A percentile compares a stretch with the other conserved stretches of the same genome.
phyloP scores from a whole-genome alignment of 2,329 filamentous ascomycete genomes.

The Lasiodiplodia gonubiensis region DNA sequence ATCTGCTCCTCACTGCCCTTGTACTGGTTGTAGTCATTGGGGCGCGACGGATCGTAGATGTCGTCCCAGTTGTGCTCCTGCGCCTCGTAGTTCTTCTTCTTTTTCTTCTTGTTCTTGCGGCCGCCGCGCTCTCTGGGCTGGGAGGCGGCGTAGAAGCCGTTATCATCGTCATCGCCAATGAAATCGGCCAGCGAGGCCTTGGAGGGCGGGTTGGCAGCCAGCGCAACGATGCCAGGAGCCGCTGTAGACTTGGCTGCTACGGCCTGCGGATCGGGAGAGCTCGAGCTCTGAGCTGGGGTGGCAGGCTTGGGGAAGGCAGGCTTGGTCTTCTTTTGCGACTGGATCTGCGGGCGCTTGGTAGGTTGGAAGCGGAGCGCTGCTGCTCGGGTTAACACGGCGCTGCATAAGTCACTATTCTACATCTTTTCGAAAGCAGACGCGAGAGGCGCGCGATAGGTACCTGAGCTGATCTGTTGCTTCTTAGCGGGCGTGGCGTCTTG shows the following conservation, averaged over 20 bases:
- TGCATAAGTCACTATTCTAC: slow-evolving; percentile 28
- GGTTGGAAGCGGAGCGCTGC: slow-evolving; percentile 77
- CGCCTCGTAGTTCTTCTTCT: slow-evolving; percentile 73
- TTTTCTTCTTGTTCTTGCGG: slow-evolving; percentile 67
- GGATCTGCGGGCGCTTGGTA: slow-evolving; percentile 68
- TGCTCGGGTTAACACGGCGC: slow-evolving; percentile 29
- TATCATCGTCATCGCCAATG: slow-evolving; percentile 79
- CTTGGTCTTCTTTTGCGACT: slow-evolving; percentile 69
- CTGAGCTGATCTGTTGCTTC: slow-evolving; percentile 67
- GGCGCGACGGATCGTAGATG: slow-evolving; percentile 82
- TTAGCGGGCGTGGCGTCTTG: slow-evolving; percentile 53
- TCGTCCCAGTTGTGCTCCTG: slow-evolving; percentile 82
- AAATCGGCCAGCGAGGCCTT: slow-evolving; percentile 82
- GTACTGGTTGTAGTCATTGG: slow-evolving; percentile 86
- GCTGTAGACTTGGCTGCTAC: slow-evolving; percentile 27
- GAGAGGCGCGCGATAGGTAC: slow-evolving; percentile 53
- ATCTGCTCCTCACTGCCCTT: slow-evolving; percentile 83
- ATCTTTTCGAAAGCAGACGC: slow-evolving; percentile 34
- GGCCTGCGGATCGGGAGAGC: slow-evolving; percentile 31
- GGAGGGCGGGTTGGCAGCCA: slow-evolving; percentile 53
- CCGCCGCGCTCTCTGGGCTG: slow-evolving; percentile 71
- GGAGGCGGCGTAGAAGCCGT: slow-evolving; percentile 67
- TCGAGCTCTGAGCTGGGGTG: slow-evolving; percentile 31
- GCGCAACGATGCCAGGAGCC: slow-evolving; percentile 30
- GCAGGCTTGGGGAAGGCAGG: slow-evolving; percentile 60